Base-by-base conservation (phyloP, 345 rosid genomes). In the Arabidopsis arenosa region DNA sequence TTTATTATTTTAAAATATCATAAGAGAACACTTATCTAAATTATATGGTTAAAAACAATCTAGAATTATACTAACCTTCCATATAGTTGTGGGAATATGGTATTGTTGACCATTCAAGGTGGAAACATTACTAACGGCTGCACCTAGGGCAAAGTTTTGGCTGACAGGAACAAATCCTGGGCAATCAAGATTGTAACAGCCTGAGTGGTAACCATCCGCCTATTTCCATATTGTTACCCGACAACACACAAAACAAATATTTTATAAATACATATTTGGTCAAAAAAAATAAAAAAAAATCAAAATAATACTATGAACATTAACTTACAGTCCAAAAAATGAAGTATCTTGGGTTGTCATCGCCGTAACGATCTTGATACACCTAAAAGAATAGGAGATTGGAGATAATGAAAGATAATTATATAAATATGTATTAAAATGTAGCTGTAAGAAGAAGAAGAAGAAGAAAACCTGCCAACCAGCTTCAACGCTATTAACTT, bases 301-400 rank as follows among this genome's bases (percentile, higher is more conserved):
- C 9, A 36, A 37, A 18, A 49, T 2, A 5, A 15, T 1, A 9
- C 9, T 5, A 10, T 2, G 11, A 0, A 32, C 1, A 30, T 9
- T 8, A 54, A 70, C 80, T 83, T 18, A 83, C 84, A 1, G 84
- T 85, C 84, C 83, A 83, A 15, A 52, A 83, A 14, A 41, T 6
- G 64, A 81, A 85, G 13, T 18, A 6, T 61, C 77, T 51, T 12
- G 80, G 36, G 0, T 60, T 1, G 0, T 39, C 23, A 33, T 70
- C 66, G 3, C 3, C 32, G 12, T 51, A 15, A 1, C 0, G 0
- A 5, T 12, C 51, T 43, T 68, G 53, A 12, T 53, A 74, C 13
- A 69, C 68, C 61, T 28, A 28, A 3, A 28, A 28, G 32, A 28
- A 28, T 28, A 28, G 32, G 32, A 28, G 32, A 28, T 28, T 28